Base-by-base conservation (phyloP, 139 green algal species). In the Asterochloris sp. region DNA sequence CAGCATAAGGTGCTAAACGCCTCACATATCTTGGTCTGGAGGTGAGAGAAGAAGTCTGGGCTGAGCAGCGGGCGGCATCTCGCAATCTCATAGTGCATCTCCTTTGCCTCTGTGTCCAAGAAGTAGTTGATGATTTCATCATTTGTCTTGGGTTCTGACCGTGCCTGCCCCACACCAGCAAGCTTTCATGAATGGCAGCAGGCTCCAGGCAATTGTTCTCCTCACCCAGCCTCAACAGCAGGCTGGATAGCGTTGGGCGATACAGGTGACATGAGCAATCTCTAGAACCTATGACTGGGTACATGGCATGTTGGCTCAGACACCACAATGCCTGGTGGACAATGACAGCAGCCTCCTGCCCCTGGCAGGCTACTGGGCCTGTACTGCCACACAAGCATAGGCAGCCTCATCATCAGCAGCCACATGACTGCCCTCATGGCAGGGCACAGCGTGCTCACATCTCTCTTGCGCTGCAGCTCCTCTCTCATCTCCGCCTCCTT, bases 11-110 rank as follows among this genome's bases (percentile, higher is more conserved):
- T 62, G 69, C 27, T 21, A 26, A 62, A 16, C 17, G n/a, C 29
- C 85, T 13, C 78, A 88, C 90, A 78, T 75, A 94, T 89, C 67
- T 89, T 61, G 13, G 27, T 19, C 27, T 87, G 76, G 19, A 95
- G 79, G 29, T 84, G 29, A 11, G 74, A 54, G 47, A 94, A 91
- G 80, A 95, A 95, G 13, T 87, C 87, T 8, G 85, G 47, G 10
- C 76, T 88, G 12, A 95, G 60, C 28, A 76, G 64, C 16, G 87
- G 89, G 24, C 89, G 82, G 87, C 90, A 96, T 6, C 92, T 86
- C 12, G 94, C 92, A 16, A 96, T 85, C 87, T 98, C 95, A 85
- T 87, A 98, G 78, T 96, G 87, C 91, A 98, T 96, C 54, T 98
- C 95, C 38, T 92, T 86, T 10, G 89, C 86, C 74, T 96, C 87